Percentiles rank a stretch among this genome's conserved stretches.
These are phyloP conservation scores for Rosa lucieae DNA, from an alignment of 306 rosid genomes.

Conservation along the genomic window DNA sequence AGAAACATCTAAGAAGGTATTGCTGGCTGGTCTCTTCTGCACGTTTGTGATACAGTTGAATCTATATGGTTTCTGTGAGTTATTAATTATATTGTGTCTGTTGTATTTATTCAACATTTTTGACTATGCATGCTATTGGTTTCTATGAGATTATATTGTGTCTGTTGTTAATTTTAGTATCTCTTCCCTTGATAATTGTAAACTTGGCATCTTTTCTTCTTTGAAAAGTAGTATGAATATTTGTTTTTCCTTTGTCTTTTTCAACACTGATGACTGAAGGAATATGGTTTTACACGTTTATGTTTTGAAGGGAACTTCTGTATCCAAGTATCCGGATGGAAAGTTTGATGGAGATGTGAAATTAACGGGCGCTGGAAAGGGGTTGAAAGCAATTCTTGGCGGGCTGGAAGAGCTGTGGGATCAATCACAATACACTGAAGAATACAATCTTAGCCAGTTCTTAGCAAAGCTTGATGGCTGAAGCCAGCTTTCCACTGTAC, in stretches of 20 bases:
- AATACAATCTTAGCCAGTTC: conserved; percentile 84
- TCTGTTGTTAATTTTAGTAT: not conserved
- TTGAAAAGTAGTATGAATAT: not conserved
- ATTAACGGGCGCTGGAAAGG: conserved; percentile 63
- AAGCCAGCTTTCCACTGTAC: conserved; percentile 30
- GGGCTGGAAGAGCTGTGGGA: conserved; percentile 98
- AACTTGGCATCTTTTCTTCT: not conserved
- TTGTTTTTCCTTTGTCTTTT: not conserved
- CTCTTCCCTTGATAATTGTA: not conserved
- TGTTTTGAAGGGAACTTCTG: conserved; percentile 54
- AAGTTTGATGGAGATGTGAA: conserved; percentile 52
- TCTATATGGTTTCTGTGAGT: not conserved
- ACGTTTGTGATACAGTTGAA: not conserved
- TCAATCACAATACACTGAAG: conserved; percentile 90
- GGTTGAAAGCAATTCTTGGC: conserved; percentile 89
- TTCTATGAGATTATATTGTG: not conserved
- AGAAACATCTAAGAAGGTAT: conserved; percentile 72
- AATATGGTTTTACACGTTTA: not conserved
- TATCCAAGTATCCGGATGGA: conserved; percentile 46
- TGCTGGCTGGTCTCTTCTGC: not conserved
- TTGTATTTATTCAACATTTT: not conserved
- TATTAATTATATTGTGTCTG: not conserved
- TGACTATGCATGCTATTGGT: not conserved
- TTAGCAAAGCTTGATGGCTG: conserved; percentile 90
- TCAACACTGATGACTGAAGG: not conserved